Evolutionary conservation across 305 asterid species (phyloP).

Genomic region (Solanum hybrid): DNA sequence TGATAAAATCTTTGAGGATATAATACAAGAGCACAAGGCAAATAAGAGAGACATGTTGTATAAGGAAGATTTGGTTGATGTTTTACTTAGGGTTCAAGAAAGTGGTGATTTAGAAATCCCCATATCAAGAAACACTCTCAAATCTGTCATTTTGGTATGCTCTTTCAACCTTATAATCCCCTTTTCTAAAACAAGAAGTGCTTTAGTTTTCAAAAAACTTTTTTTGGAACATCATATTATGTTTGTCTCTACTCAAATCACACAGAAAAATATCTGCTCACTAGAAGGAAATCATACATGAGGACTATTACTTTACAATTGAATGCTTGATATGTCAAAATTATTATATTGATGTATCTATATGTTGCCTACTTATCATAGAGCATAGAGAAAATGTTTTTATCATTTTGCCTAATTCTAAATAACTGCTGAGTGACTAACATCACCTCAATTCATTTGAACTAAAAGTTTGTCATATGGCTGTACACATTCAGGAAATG

Average conservation of each 20-base stretch:
- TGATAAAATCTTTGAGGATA: not conserved
- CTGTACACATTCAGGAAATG: not conserved
- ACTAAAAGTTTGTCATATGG: not conserved
- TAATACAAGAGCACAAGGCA: conserved; percentile 2
- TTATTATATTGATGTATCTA: not conserved
- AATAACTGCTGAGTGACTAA: not conserved
- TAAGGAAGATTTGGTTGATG: conserved; percentile 11
- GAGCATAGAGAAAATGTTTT: not conserved
- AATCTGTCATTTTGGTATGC: conserved; percentile 11
- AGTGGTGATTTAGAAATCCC: conserved; percentile 7
- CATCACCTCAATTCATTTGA: not conserved
- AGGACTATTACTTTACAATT: not conserved
- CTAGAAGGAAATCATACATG: not conserved
- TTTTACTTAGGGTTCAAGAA: conserved; percentile 7
- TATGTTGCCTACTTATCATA: not conserved
- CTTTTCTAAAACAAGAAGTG: not conserved
- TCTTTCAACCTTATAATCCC: not conserved
- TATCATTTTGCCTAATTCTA: not conserved
- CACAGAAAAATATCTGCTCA: not conserved
- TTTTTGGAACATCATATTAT: not conserved
- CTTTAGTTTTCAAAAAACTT: not conserved
- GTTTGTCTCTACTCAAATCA: not conserved
- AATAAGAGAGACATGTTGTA: not conserved
- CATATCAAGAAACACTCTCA: conserved; percentile 5
- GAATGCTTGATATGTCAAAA: not conserved